Evolutionary conservation across 345 rosid genomes (phyloP), one percentile per base, ranked within the genome.

Genomic region (Murraya paniculata): DNA sequence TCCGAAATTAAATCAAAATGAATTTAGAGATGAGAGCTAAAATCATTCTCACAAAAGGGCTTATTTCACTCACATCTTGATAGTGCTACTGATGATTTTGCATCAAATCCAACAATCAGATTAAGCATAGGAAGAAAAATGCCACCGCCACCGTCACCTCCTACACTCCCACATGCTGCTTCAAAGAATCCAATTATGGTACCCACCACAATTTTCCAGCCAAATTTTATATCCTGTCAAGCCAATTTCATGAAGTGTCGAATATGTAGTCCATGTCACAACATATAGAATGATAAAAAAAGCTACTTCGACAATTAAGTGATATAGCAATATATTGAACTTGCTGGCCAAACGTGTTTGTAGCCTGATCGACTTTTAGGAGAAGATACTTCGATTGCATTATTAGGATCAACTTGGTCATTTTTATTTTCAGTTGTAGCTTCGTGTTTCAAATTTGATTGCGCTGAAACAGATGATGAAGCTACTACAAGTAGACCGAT

Each of bases 101-200:
- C 65, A 79, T 88, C 89, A 70, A 88, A 88, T 6, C 90, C 90
- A 35, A 85, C 75, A 33, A 85, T 81, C 39, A 88, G 59, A 7
- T 82, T 71, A 24, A 88, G 91, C 89, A 84, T 86, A 68, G 91
- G 88, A 83, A 88, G 83, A 74, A 84, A 86, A 76, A 84, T 85
- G 31, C 89, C 91, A 2, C 89, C 88, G 1, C 89, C 91, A 39
- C 91, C 91, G 14, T 82, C 87, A 35, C 89, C 91, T 45, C 86
- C 91, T 1, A 81, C 88, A 41, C 86, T 84, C 10, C 91, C 91
- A 81, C 80, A 80, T 0, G 91, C 88, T 73, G 91, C 89, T 79
- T 88, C 91, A 16, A 86, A 56, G 82, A 88, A 86, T 78, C 84
- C 91, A 36, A 86, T 71, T 69, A 84, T 28, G 2, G 79, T 55